Evolutionary conservation across 345 rosid genomes (phyloP).

Genomic region (Cardamine resedifolia): DNA sequence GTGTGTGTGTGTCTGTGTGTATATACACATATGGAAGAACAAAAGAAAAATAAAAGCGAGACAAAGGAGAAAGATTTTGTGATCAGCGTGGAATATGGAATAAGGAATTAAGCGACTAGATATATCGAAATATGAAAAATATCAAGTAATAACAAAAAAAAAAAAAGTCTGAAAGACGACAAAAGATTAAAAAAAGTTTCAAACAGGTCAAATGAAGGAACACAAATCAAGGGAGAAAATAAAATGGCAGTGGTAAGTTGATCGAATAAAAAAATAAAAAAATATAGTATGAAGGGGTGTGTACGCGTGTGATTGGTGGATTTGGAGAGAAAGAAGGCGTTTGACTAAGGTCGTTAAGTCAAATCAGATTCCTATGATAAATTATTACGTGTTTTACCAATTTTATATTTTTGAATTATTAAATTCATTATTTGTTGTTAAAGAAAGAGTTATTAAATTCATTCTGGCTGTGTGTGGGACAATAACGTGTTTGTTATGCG

Average conservation of each 20-base stretch:
- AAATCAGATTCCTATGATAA: slow-evolving; percentile 32
- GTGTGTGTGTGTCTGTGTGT: slow-evolving; percentile 23
- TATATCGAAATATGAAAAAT: not conserved
- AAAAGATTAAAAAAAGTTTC: slow-evolving; percentile 5
- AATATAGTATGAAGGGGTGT: not conserved
- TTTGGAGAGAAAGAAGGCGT: not conserved
- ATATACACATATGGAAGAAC: slow-evolving; percentile 30
- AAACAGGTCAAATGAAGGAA: slow-evolving; percentile 27
- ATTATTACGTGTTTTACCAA: slow-evolving; percentile 5
- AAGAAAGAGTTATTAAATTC: slow-evolving; percentile 9
- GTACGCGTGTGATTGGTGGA: slow-evolving; percentile 25
- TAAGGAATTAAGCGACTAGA: slow-evolving; percentile 21
- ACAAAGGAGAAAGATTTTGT: slow-evolving; percentile 32
- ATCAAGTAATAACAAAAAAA: not conserved
- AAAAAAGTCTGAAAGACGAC: slow-evolving; percentile 3
- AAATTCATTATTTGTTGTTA: not conserved
- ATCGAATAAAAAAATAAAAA: not conserved
- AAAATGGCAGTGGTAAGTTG: slow-evolving; percentile 16
- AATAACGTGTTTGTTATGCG: slow-evolving; percentile 19
- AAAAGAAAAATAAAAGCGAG: slow-evolving; percentile 12
- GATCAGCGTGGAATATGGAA: slow-evolving; percentile 35
- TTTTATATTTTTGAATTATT: slow-evolving; percentile 2
- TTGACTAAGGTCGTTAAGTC: slow-evolving; percentile 35
- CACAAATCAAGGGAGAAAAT: slow-evolving; percentile 11
- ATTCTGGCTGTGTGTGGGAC: slow-evolving; percentile 1